Conservation (phyloP, 2,329 filamentous ascomycete genomes). For the Elsinoe arachidis region DNA sequence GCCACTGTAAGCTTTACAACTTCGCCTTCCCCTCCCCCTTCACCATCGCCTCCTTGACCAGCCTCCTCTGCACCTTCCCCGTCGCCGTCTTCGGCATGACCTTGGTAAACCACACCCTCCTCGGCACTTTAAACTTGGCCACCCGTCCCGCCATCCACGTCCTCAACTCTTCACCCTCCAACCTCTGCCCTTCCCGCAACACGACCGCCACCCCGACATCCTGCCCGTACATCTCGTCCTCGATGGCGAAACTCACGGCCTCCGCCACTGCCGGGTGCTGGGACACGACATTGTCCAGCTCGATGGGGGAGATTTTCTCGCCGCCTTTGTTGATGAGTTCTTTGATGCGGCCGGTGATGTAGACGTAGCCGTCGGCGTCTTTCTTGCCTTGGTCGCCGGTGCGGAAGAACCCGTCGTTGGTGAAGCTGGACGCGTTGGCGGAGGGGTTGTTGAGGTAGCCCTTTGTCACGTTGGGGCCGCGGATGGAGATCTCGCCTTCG, state of each 20-base stretch:
- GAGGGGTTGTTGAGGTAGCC: conserved; percentile 77
- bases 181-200: conserved; percentile 52
- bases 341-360: conserved; percentile 88
- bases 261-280: conserved; percentile 64
- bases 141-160: conserved; percentile 60
- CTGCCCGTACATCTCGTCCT: conserved; percentile 75
- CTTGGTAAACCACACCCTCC: conserved; percentile 60
- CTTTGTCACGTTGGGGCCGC: conserved; percentile 72
- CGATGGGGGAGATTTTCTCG: conserved; percentile 83
- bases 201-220: conserved; percentile 72
- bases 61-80: conserved; percentile 76
- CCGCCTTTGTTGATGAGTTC: conserved; percentile 87
- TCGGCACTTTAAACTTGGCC: conserved; percentile 78
- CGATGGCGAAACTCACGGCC: conserved; percentile 74
- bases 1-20: conserved; percentile 1
- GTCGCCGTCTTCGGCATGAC: conserved; percentile 89
- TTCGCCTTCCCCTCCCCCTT: conserved; percentile 38
- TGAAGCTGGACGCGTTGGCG: conserved; percentile 68
- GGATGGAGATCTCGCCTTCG: conserved; percentile 76
- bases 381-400: conserved; percentile 79
- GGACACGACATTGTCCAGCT: conserved; percentile 75
- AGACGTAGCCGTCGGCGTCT: conserved; percentile 71
- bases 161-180: conserved; percentile 54
- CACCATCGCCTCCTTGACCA: conserved; percentile 78
- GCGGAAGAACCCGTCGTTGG: conserved; percentile 70